Conservation (phyloP, 352 stramenopile genomes). For the Blastocystis sp. region DNA sequence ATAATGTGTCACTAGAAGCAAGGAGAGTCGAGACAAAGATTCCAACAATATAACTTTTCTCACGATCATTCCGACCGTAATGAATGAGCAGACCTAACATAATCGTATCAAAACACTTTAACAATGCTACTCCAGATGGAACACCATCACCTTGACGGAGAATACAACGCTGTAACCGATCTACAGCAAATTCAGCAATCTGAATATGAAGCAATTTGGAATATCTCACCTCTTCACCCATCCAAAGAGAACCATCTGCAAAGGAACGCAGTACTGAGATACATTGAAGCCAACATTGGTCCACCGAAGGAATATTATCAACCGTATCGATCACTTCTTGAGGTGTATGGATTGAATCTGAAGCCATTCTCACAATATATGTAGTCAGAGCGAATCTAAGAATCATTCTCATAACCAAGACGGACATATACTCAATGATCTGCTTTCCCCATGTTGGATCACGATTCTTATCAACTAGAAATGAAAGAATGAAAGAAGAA, state of each 20-base stretch:
- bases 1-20: conserved; percentile 1
- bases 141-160: conserved; percentile 15
- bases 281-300: conserved; percentile 55
- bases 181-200: conserved; percentile 12
- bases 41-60: conserved; percentile 43
- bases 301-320: conserved; percentile 45
- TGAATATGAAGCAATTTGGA: not conserved
- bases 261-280: conserved; percentile 33
- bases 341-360: not conserved
- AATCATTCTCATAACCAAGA: not conserved
- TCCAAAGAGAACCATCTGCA: not conserved
- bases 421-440: conserved; percentile 52
- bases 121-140: conserved; percentile 9
- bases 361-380: not conserved
- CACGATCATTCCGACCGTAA: conserved; percentile 16
- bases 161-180: conserved; percentile 47
- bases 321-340: conserved; percentile 1
- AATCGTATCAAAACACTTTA: conserved; percentile 41
- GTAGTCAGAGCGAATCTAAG: conserved; percentile 16
- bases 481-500: not conserved
- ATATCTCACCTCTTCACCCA: not conserved
- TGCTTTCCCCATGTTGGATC: conserved; percentile 24
- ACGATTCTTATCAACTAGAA: conserved; percentile 15
- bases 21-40: conserved; percentile 12
- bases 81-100: not conserved